Evolutionary conservation across 352 stramenopile genomes (phyloP).

Genomic region (Phytophthora ramorum): DNA sequence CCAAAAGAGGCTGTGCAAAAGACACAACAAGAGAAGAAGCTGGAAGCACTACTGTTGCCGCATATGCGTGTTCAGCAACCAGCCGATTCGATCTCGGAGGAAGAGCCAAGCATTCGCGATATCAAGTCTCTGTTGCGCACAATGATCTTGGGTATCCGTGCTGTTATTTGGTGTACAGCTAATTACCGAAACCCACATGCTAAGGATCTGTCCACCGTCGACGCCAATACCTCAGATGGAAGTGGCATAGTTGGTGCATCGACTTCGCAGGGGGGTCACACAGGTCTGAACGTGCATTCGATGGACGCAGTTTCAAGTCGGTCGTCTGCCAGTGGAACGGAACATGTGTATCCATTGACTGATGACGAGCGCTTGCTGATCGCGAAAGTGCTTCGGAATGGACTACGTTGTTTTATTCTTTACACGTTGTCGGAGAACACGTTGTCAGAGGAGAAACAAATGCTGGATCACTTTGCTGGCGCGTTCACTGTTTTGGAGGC

Average conservation of each 20-base stretch:
- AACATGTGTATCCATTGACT: constrained; percentile 89
- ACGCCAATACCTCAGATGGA: constrained; percentile 54
- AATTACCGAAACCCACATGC: constrained; percentile 92
- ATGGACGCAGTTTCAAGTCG: constrained; percentile 27
- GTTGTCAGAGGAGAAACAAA: constrained; percentile 93
- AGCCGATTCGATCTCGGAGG: constrained; percentile 67
- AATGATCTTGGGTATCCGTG: constrained; percentile 98
- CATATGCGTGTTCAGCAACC: constrained; percentile 56
- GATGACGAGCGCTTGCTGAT: constrained; percentile 94
- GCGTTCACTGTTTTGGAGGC: constrained; percentile 97
- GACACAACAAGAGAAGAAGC: constrained; percentile 75
- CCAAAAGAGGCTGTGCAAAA: constrained; percentile 62
- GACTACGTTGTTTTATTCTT: constrained; percentile 93
- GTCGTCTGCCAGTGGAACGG: constrained; percentile 18
- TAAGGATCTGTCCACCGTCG: constrained; percentile 83
- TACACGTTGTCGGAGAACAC: constrained; percentile 92
- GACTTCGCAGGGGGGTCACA: constrained; percentile 25
- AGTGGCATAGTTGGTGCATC: constrained; percentile 29
- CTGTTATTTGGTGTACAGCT: constrained; percentile 97
- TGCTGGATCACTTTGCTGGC: constrained; percentile 96
- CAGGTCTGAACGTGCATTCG: constrained; percentile 27
- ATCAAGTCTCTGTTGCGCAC: constrained; percentile 95
- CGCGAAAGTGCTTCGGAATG: constrained; percentile 93
- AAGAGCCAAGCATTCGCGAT: constrained; percentile 87
- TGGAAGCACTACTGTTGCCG: constrained; percentile 68